Evolutionary conservation across 2,329 filamentous ascomycete species (phyloP).

Genomic region (Peltaster fructicola): DNA sequence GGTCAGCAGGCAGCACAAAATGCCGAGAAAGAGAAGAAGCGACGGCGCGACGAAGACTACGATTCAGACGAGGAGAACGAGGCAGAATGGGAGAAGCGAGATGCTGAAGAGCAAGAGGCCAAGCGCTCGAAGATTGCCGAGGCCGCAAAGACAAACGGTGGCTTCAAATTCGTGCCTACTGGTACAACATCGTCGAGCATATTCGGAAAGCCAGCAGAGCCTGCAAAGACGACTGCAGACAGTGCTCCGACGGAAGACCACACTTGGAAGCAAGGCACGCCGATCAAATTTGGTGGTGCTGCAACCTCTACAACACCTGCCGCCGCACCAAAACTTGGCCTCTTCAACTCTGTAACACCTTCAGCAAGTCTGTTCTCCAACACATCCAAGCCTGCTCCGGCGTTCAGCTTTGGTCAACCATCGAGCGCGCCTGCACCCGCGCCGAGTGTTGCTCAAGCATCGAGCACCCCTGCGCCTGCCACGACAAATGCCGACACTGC

Average conservation of each 20-base stretch:
- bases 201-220: conserved; percentile 2
- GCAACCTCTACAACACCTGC: conserved; percentile 8
- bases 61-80: conserved; percentile 35
- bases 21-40: conserved; percentile 27
- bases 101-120: conserved; percentile 28
- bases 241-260: conserved; percentile 19
- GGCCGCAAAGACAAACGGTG: conserved; percentile 16
- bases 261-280: conserved; percentile 30
- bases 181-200: conserved; percentile 1
- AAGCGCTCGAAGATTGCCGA: conserved; percentile 26
- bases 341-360: too few relatives aligned
- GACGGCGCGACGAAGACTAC: conserved; percentile 33
- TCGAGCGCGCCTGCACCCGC: too few relatives aligned
- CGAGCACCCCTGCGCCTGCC: conserved; percentile 22
- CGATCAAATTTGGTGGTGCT: conserved; percentile 29
- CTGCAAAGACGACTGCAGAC: conserved; percentile 2
- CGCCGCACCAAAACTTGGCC: background rate
- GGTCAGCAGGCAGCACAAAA: conserved; percentile 21
- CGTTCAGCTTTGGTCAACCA: conserved; percentile 16
- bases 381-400: conserved; percentile 1
- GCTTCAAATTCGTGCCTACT: conserved; percentile 8
- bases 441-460: conserved; percentile 10
- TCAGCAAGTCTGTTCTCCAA: conserved; percentile 3
- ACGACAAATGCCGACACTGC: conserved; percentile 24
- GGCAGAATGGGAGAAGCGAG: conserved; percentile 29